Evolutionary conservation across 805 yeast species (phyloP).

Genomic region (Schwanniomyces vanrijiae): DNA sequence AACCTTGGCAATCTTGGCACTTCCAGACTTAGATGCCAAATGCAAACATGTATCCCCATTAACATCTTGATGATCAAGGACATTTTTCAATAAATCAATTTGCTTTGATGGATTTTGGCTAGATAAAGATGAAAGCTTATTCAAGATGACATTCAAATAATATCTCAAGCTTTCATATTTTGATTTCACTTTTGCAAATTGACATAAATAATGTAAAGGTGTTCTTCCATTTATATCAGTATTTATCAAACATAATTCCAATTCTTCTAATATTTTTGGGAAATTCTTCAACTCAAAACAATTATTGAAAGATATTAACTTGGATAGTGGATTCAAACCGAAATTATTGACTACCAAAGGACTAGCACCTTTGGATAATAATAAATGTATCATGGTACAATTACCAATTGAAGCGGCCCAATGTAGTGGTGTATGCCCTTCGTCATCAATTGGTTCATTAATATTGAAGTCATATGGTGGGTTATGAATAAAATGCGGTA

Average conservation of each 20-base stretch:
- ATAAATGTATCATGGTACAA: conserved; percentile 69
- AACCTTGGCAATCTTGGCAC: conserved; percentile 71
- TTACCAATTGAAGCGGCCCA: conserved; percentile 98
- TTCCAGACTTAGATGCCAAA: conserved; percentile 69
- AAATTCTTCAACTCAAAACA: conserved; percentile 80
- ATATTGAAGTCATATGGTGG: conserved; percentile 69
- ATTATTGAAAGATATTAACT: conserved; percentile 84
- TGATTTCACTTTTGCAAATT: conserved; percentile 61
- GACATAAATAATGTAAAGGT: conserved; percentile 82
- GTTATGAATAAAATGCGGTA: conserved; percentile 65
- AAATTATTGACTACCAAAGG: conserved; percentile 49
- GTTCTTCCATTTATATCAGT: conserved; percentile 74
- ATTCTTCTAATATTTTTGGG: conserved; percentile 70
- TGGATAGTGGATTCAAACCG: conserved; percentile 87
- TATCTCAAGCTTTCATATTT: conserved; percentile 79
- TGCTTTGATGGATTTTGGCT: conserved; percentile 42
- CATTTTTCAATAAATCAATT: conserved; percentile 58
- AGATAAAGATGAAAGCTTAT: conserved; percentile 58
- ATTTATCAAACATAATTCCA: conserved; percentile 75
- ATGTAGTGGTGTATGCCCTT: conserved; percentile 92
- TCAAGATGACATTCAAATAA: conserved; percentile 73
- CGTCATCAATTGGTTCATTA: conserved; percentile 83
- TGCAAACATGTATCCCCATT: conserved; percentile 87
- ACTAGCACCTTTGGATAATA: conserved; percentile 75
- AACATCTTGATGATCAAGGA: conserved; percentile 74